Percentiles rank a stretch among this genome's conserved stretches.
phyloP scores from a whole-genome alignment of 805 yeast genomes.

The Barnettozyma pratensis region DNA sequence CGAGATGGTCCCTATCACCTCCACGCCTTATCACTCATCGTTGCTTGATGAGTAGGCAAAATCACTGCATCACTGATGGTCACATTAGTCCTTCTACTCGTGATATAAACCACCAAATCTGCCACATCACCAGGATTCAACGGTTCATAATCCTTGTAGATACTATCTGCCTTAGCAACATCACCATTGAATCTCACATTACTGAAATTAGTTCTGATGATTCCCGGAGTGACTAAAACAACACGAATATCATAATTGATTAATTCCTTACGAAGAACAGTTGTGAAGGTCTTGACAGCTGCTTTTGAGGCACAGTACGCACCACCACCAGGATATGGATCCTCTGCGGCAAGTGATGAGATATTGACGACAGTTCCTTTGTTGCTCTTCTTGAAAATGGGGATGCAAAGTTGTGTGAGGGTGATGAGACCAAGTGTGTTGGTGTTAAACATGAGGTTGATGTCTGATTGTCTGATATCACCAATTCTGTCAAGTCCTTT shows the following conservation, averaged over 20 bases:
- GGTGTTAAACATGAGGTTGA: conserved; percentile 72
- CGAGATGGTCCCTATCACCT: background rate
- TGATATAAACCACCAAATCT: conserved; percentile 50
- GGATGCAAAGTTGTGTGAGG: conserved; percentile 69
- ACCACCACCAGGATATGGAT: conserved; percentile 58
- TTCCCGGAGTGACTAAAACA: conserved; percentile 60
- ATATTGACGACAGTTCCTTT: conserved; percentile 65
- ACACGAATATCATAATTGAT: conserved; percentile 61
- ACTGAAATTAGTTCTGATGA: conserved; percentile 58
- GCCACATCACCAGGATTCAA: conserved; percentile 54
- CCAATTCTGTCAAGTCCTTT: conserved; percentile 78
- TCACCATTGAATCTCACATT: conserved; percentile 55
- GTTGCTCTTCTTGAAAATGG: conserved; percentile 61
- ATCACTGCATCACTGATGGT: conserved; percentile 72
- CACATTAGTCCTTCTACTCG: conserved; percentile 51
- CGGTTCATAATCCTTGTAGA: conserved; percentile 52
- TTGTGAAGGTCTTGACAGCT: conserved; percentile 66
- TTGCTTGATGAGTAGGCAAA: conserved; percentile 85
- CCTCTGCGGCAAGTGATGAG: conserved; percentile 75
- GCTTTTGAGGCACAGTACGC: conserved; percentile 73
- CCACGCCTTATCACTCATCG: conserved; percentile 30
- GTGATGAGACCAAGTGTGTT: conserved; percentile 82
- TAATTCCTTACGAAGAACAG: conserved; percentile 66
- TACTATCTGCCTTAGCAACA: conserved; percentile 43
- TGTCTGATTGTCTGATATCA: conserved; percentile 51